phyloP scores from a whole-genome alignment of 164 flowering plant genomes.

The Tetrastigma voinierianum region DNA sequence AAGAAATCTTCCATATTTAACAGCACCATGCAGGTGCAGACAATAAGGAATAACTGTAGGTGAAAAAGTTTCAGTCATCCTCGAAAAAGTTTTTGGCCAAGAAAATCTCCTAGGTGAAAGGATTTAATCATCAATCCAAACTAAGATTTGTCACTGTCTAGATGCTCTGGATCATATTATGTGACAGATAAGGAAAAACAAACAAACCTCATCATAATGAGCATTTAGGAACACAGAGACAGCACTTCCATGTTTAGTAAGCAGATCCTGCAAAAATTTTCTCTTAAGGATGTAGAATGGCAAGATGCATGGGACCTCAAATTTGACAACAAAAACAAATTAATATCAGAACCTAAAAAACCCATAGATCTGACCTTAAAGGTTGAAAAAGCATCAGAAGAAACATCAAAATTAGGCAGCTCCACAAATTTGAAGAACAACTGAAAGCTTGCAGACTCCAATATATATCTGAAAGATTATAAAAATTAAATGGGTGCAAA shows the following conservation, averaged over 20 bases:
- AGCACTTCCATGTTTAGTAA: constrained; percentile 69
- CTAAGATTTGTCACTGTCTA: background rate
- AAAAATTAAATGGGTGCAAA: constrained; percentile 32
- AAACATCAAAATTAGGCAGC: constrained; percentile 87
- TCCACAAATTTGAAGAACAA: constrained; percentile 95
- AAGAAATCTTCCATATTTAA: constrained; percentile 1
- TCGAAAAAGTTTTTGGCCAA: constrained; percentile 2
- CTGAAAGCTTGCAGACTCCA: constrained; percentile 89
- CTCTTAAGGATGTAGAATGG: constrained; percentile 4
- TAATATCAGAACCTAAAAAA: constrained; percentile 12
- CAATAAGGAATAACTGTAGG: background rate
- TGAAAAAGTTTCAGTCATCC: background rate
- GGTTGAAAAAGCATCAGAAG: constrained; percentile 94
- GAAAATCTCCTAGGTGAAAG: constrained; percentile 5
- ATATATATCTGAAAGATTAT: constrained; percentile 74
- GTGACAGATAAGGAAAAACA: background rate
- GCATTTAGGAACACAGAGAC: constrained; percentile 70
- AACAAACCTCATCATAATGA: constrained; percentile 82
- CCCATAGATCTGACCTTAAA: constrained; percentile 67
- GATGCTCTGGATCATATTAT: constrained; percentile 1
- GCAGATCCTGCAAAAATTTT: constrained; percentile 69
- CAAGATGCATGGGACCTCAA: background rate
- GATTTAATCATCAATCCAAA: background rate
- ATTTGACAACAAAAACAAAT: constrained; percentile 1
- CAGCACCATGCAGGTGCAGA: constrained; percentile 5